Conservation (phyloP, 371 early-diverging fungal genomes). For the Mucor lusitanicus region DNA sequence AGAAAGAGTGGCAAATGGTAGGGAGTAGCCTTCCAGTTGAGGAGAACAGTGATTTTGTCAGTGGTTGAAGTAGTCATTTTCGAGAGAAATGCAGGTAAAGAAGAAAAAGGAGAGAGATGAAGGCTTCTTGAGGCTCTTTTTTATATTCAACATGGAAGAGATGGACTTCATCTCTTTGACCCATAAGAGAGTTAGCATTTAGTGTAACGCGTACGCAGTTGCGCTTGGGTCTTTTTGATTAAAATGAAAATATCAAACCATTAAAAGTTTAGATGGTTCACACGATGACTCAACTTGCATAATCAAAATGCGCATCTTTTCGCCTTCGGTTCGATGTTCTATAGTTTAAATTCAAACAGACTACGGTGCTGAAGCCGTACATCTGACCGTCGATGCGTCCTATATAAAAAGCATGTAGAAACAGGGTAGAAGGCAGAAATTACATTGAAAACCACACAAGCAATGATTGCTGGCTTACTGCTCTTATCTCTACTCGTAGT, state of each 20-base stretch:
- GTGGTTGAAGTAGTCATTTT: slow-evolving; percentile 38
- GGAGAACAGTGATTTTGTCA: slow-evolving; percentile 59
- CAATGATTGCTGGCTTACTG: not conserved
- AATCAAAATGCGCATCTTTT: not conserved
- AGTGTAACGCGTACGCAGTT: not conserved
- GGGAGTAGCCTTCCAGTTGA: slow-evolving; percentile 67
- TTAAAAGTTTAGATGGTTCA: not conserved
- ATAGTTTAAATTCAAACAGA: not conserved
- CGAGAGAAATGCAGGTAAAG: not conserved
- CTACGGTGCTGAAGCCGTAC: not conserved
- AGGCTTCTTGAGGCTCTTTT: too few species aligned
- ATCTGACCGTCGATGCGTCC: not conserved
- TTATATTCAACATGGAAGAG: not conserved
- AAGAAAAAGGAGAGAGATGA: too few species aligned
- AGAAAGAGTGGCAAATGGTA: slow-evolving; percentile 70
- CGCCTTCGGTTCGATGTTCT: not conserved
- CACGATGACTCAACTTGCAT: slow-evolving; percentile 16
- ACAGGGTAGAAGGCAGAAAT: not conserved
- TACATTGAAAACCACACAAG: not conserved
- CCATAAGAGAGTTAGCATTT: not conserved
- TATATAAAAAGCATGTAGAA: not conserved
- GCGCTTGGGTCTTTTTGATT: not conserved
- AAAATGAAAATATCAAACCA: not conserved
- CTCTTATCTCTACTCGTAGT: not conserved
- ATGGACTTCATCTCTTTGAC: not conserved